phyloP scores from a whole-genome alignment of 257 asterid genomes.

The Haberlea rhodopensis region DNA sequence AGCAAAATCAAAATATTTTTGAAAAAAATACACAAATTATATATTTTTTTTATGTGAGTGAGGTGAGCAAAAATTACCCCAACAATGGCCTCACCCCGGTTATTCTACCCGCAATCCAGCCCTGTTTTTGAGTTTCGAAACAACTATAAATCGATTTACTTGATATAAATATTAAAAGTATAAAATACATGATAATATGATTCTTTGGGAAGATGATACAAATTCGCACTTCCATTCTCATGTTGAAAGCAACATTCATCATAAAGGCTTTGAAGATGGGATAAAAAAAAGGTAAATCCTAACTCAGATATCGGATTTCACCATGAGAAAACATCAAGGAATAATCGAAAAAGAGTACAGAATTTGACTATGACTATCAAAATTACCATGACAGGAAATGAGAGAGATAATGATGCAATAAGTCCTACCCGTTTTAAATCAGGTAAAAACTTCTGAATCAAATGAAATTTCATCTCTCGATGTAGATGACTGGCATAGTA shows the following conservation, averaged over 20 bases:
- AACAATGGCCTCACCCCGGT: no score
- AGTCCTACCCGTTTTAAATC: neutral
- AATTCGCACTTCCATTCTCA: conserved; percentile 26
- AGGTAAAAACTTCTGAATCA: conserved; percentile 24
- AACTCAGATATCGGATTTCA: conserved; percentile 34
- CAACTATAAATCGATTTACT: no score
- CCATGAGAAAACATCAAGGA: conserved; percentile 10
- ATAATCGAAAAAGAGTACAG: neutral
- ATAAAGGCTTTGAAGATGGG: conserved; percentile 22
- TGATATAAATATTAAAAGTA: no score
- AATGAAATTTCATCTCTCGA: neutral
- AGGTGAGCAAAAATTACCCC: no score
- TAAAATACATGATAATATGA: no score
- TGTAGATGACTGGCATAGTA: neutral
- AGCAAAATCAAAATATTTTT: no score
- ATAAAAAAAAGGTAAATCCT: conserved; percentile 17
- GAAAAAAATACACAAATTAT: no score
- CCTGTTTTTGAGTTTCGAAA: no score
- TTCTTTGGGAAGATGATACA: no score
- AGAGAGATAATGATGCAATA: conserved; percentile 26
- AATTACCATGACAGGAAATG: conserved; percentile 26
- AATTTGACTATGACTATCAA: conserved; percentile 23
- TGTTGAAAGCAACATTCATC: neutral
- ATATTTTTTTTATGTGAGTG: no score
- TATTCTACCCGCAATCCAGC: no score